phyloP scores from a whole-genome alignment of 2,329 filamentous ascomycete species.

The Ophiostoma triangulosporum region DNA sequence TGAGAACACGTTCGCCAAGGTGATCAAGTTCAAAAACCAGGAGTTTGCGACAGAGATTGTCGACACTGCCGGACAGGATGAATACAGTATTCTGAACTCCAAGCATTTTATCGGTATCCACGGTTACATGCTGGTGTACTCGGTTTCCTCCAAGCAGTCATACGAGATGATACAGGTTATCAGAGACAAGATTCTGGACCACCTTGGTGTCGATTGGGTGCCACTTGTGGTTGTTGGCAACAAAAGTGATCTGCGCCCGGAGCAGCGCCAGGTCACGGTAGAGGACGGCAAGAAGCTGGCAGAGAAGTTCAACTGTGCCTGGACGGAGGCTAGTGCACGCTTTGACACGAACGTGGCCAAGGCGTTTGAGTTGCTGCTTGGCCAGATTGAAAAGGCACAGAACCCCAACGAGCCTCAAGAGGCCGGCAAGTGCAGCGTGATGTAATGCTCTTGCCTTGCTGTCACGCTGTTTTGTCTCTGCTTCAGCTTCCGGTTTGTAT shows the following conservation, averaged over 20 bases:
- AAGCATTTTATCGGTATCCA: slow-evolving; percentile 99
- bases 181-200: slow-evolving; percentile 91
- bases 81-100: slow-evolving; percentile 95
- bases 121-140: slow-evolving; percentile 97
- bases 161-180: slow-evolving; percentile 98
- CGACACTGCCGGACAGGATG: slow-evolving; percentile 96
- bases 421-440: slow-evolving; percentile 68
- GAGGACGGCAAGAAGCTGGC: slow-evolving; percentile 78
- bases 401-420: slow-evolving; percentile 75
- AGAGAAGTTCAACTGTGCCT: slow-evolving; percentile 80
- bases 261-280: slow-evolving; percentile 78
- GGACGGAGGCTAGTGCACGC: slow-evolving; percentile 86
- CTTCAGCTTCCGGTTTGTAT: no score
- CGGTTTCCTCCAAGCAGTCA: slow-evolving; percentile 82
- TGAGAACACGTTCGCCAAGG: slow-evolving; percentile 96
- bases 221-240: slow-evolving; percentile 93
- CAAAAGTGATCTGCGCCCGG: slow-evolving; percentile 85
- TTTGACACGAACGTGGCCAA: slow-evolving; percentile 90
- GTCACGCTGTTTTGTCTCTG: not conserved
- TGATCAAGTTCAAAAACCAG: slow-evolving; percentile 83
- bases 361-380: slow-evolving; percentile 88
- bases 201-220: slow-evolving; percentile 84
- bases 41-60: slow-evolving; percentile 96
- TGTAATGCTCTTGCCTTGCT: slow-evolving; percentile 40
- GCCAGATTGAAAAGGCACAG: slow-evolving; percentile 86